Percentiles rank a stretch among this genome's conserved stretches.
These are phyloP conservation scores for Cryptococcus depauperatus DNA, from an alignment of 1,284 basidiomycete genomes.

Conservation along the genomic window DNA sequence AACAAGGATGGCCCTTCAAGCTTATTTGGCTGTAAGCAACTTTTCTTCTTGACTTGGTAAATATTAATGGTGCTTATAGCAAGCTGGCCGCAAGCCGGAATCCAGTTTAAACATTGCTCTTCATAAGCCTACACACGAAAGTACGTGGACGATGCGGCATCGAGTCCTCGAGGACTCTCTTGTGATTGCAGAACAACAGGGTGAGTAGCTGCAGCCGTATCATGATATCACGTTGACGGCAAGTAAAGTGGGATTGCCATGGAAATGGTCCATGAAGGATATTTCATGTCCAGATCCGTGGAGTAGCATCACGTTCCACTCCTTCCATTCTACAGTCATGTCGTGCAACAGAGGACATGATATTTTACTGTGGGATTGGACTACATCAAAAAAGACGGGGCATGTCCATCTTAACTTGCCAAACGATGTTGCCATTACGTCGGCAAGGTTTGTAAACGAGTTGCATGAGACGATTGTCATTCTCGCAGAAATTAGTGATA, in stretches of 20 bases:
- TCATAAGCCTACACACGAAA: slow-evolving; percentile 5
- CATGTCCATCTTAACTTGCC: slow-evolving; percentile 18
- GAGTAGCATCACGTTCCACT: slow-evolving; percentile 24
- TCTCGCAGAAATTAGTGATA: slow-evolving; percentile 27
- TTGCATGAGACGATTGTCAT: slow-evolving; percentile 27
- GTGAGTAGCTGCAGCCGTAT: slow-evolving; percentile 12
- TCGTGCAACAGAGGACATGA: slow-evolving; percentile 23
- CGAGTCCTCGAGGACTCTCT: slow-evolving; percentile 30
- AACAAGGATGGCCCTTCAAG: slow-evolving; percentile 22
- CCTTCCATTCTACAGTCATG: slow-evolving; percentile 24
- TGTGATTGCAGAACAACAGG: slow-evolving; percentile 31
- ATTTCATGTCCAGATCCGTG: slow-evolving; percentile 28
- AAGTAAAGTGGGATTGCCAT: slow-evolving; percentile 28
- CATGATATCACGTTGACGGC: background rate
- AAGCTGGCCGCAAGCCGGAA: background rate
- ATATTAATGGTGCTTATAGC: background rate
- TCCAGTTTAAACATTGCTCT: background rate
- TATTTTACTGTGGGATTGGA: slow-evolving; percentile 31
- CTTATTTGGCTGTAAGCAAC: slow-evolving; percentile 22
- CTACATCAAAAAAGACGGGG: slow-evolving; percentile 20
- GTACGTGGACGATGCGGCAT: slow-evolving; percentile 19
- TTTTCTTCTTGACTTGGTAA: background rate
- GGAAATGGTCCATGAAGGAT: slow-evolving; percentile 32
- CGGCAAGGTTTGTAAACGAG: slow-evolving; percentile 32
- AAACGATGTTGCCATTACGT: slow-evolving; percentile 12